A percentile compares a stretch with the other conserved stretches of the same genome.
phyloP scores from a whole-genome alignment of 2,329 filamentous ascomycete species.

The Kalmusia sp. region DNA sequence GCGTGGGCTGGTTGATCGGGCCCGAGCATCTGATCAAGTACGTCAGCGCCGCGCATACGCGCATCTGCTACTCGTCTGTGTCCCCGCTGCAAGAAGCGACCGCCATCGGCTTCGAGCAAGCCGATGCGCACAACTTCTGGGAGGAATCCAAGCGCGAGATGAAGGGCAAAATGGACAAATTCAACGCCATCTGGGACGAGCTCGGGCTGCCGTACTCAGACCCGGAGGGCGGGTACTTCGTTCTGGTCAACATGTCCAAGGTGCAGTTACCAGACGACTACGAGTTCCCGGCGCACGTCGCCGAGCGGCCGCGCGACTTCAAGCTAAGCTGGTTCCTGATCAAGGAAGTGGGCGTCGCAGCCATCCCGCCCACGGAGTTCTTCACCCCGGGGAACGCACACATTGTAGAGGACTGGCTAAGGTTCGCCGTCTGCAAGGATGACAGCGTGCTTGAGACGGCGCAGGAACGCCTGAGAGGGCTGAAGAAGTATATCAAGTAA shows the following conservation, averaged over 20 bases:
- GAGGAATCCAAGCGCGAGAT: slow-evolving; percentile 82
- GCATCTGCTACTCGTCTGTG: slow-evolving; percentile 94
- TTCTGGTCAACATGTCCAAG: slow-evolving; percentile 90
- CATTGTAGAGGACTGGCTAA: slow-evolving; percentile 89
- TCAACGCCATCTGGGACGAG: slow-evolving; percentile 71
- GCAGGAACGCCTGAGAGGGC: slow-evolving; percentile 56
- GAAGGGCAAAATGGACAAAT: slow-evolving; percentile 85
- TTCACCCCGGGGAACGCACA: slow-evolving; percentile 85
- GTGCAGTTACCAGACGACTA: slow-evolving; percentile 85
- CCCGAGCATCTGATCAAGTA: slow-evolving; percentile 88
- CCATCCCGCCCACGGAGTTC: slow-evolving; percentile 96
- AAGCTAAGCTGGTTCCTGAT: slow-evolving; percentile 97
- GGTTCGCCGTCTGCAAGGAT: slow-evolving; percentile 96
- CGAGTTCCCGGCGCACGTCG: slow-evolving; percentile 88
- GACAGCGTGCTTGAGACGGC: slow-evolving; percentile 72
- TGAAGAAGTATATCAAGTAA: slow-evolving; percentile 57
- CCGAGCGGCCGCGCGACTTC: slow-evolving; percentile 86
- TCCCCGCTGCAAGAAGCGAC: slow-evolving; percentile 94
- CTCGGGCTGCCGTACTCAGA: slow-evolving; percentile 73
- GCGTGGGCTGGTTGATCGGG: slow-evolving; percentile 93
- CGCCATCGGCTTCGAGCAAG: slow-evolving; percentile 92
- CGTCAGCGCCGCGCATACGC: slow-evolving; percentile 89
- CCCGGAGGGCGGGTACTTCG: slow-evolving; percentile 96
- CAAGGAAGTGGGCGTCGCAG: slow-evolving; percentile 92
- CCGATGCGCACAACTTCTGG: slow-evolving; percentile 87